phyloP scores from a whole-genome alignment of 495 filamentous ascomycete genomes.

The Trichoderma reesei region DNA sequence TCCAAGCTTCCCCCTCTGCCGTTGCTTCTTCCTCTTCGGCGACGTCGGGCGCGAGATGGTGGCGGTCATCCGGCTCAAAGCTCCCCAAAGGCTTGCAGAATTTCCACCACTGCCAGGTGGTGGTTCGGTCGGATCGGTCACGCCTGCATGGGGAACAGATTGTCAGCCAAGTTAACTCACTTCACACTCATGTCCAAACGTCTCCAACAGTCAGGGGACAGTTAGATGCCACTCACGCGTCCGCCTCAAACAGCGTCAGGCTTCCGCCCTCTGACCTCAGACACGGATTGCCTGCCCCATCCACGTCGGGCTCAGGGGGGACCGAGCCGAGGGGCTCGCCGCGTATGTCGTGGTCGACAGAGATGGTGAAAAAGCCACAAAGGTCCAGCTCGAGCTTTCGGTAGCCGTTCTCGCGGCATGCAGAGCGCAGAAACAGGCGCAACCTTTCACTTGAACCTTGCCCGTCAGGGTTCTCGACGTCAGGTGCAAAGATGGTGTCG shows the following conservation, averaged over 20 bases:
- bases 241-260: neutral
- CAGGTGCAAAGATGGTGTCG: neutral
- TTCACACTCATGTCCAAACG: neutral
- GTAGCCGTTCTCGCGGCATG: neutral
- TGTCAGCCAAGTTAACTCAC: neutral
- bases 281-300: neutral
- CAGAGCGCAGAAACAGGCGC: neutral
- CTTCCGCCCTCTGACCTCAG: neutral
- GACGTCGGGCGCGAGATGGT: neutral
- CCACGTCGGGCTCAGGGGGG: neutral
- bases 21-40: neutral
- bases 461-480: neutral
- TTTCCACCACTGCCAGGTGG: neutral
- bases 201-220: no score
- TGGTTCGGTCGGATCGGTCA: neutral
- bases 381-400: neutral
- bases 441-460: neutral
- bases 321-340: neutral
- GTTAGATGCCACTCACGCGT: neutral
- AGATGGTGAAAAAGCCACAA: neutral
- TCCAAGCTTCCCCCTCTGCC: neutral
- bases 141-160: neutral
- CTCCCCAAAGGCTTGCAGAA: neutral
- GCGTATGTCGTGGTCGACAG: neutral
- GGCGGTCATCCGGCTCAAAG: neutral